Base-by-base conservation (phyloP, 2,329 filamentous ascomycete species). In the Fusarium nygamai region DNA sequence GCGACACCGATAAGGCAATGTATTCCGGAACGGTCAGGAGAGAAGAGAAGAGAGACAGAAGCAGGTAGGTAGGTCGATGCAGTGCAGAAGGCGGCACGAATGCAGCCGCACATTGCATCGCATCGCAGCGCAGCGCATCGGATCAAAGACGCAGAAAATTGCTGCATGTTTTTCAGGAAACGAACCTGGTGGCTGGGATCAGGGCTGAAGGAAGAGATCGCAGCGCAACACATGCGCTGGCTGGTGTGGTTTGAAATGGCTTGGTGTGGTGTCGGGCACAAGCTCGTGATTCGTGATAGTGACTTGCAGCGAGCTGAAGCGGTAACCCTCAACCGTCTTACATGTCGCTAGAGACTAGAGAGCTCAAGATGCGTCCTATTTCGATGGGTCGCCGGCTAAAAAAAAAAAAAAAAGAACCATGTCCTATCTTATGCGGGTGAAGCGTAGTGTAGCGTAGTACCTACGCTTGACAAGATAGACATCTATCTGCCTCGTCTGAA, bases 181-280 rank as follows among this genome's bases (percentile, higher is more conserved):
- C 57, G 62, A 71, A 67, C 72, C 66, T 62, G 66, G 65, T 64
- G 67, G 61, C 65, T 53, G 64, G 72, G 64, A 73, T 57, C 66
- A 64, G 71, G 71, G 73, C 69, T 69, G 73, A 63, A 70, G 68
- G 54, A 63, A 57, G 58, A 69, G 66, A 74, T 76, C 72, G 68
- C 71, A 71, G 59, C 54, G 62, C 33, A 73, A 47, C 54, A 65
- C 61, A 64, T 66, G 63, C 58, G 66, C 62, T 68, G 64, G 58
- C 63, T 63, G 34, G 63, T 63, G 69, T 59, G 72, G 61, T 54
- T 41, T 41, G 51, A 41, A 56, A 41, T 58, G 57, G 53, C 47
- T 65, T 44, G 60, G 50, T 58, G 60, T 58, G 60, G 31, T 41
- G 31, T 74, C 44, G 61, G 65, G 43, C 61, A 61, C 69, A 51